Percentiles rank a stretch among this genome's conserved stretches.
These are phyloP conservation scores for Boletus sp. DNA, from an alignment of 768 basidiomycete species.

Conservation along the genomic window DNA sequence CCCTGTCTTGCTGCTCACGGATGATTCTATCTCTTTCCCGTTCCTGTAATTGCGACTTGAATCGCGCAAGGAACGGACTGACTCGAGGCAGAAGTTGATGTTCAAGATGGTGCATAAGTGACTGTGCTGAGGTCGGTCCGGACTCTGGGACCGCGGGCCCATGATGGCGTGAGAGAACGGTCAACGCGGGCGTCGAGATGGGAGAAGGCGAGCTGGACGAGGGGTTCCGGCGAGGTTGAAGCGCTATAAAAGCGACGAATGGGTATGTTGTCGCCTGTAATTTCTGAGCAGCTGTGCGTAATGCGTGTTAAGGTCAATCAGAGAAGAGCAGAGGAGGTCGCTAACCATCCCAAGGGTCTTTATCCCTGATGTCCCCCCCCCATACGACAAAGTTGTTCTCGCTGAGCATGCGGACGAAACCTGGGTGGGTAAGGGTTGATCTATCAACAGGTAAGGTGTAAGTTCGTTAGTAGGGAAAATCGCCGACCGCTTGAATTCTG, in stretches of 20 bases:
- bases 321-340: neutral
- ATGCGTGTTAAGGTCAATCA: neutral
- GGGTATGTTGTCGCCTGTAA: slow-evolving; percentile 89
- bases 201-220: slow-evolving; percentile 33
- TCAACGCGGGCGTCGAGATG: slow-evolving; percentile 50
- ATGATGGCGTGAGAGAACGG: slow-evolving; percentile 83
- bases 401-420: slow-evolving; percentile 62
- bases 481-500: slow-evolving; percentile 77
- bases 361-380: slow-evolving; percentile 87
- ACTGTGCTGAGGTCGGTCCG: slow-evolving; percentile 58
- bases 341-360: slow-evolving; percentile 75
- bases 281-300: slow-evolving; percentile 53
- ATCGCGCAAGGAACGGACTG: slow-evolving; percentile 64
- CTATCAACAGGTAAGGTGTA: slow-evolving; percentile 33
- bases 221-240: slow-evolving; percentile 65
- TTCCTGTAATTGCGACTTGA: slow-evolving; percentile 50
- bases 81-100: slow-evolving; percentile 79
- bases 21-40: slow-evolving; percentile 54
- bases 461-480: neutral
- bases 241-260: slow-evolving; percentile 86
- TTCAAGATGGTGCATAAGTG: slow-evolving; percentile 64
- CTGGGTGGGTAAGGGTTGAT: slow-evolving; percentile 69
- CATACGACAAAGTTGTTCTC: slow-evolving; percentile 81
- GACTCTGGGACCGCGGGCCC: slow-evolving; percentile 52
- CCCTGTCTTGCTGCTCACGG: slow-evolving; percentile 79